Conservation (phyloP, 148 eudicot genomes). For the Rhododendron simsii region DNA sequence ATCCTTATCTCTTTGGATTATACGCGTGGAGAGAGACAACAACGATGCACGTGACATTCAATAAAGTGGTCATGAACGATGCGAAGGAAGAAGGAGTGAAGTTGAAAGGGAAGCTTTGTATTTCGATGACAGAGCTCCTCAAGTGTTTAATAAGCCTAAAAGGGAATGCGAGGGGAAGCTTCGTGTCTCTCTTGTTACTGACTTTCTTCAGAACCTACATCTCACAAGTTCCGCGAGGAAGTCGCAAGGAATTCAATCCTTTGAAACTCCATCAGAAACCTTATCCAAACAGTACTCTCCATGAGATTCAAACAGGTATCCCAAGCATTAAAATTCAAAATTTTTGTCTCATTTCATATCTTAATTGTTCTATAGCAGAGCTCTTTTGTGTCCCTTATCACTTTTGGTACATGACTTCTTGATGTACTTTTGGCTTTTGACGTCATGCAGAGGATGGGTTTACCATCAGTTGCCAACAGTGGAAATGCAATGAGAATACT, state of each 20-base stretch:
- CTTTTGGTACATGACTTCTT: neutral
- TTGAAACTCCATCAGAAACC: neutral
- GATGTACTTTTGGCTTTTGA: neutral
- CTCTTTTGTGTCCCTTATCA: neutral
- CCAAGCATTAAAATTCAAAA: neutral
- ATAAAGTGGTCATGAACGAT: slow-evolving; percentile 3
- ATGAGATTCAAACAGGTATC: slow-evolving; percentile 32
- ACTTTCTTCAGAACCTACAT: slow-evolving; percentile 28
- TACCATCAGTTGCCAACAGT: slow-evolving; percentile 30
- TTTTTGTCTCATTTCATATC: neutral
- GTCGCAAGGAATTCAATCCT: neutral
- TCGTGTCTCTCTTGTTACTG: slow-evolving; percentile 12
- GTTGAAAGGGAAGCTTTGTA: slow-evolving; percentile 23
- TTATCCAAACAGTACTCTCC: slow-evolving; percentile 24
- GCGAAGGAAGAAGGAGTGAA: slow-evolving; percentile 7
- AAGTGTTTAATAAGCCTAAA: slow-evolving; percentile 19
- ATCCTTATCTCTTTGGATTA: slow-evolving; percentile 29
- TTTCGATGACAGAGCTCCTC: slow-evolving; percentile 28
- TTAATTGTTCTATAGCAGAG: neutral
- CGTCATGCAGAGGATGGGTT: slow-evolving; percentile 28
- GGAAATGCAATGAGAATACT: slow-evolving; percentile 16
- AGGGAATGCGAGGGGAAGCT: slow-evolving; percentile 21
- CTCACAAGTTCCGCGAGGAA: slow-evolving; percentile 26
- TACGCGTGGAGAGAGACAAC: slow-evolving; percentile 31
- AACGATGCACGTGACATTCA: slow-evolving; percentile 25